phyloP scores from a whole-genome alignment of 2,329 filamentous ascomycete genomes.

The Paecilomyces niveus region DNA sequence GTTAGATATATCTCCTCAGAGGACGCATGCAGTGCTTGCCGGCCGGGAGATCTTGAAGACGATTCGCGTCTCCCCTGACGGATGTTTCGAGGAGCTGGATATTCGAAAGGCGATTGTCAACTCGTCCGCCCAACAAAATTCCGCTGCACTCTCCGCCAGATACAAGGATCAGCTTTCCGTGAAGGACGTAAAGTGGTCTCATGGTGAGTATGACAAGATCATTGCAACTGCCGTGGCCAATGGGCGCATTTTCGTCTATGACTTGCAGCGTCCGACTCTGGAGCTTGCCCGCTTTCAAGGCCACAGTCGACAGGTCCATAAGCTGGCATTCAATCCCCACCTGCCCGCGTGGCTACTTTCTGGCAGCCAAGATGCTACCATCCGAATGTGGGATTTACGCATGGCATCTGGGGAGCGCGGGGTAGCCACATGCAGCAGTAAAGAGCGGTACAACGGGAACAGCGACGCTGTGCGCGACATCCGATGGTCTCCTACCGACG shows the following conservation, averaged over 20 bases:
- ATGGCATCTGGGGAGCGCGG: slow-evolving; percentile 43
- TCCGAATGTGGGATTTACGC: slow-evolving; percentile 59
- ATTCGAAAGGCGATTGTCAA: slow-evolving; percentile 55
- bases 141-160: slow-evolving; percentile 37
- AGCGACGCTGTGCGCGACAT: slow-evolving; percentile 58
- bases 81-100: slow-evolving; percentile 57
- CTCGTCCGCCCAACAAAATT: slow-evolving; percentile 44
- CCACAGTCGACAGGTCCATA: slow-evolving; percentile 59
- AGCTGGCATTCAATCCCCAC: slow-evolving; percentile 58
- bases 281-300: slow-evolving; percentile 58
- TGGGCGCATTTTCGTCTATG: slow-evolving; percentile 59
- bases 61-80: slow-evolving; percentile 50
- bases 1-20: slow-evolving; percentile 56
- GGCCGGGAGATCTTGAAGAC: slow-evolving; percentile 62
- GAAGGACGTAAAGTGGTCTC: slow-evolving; percentile 62
- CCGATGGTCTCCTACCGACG: slow-evolving; percentile 58
- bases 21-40: slow-evolving; percentile 58
- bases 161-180: slow-evolving; percentile 55
- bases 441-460: slow-evolving; percentile 48
- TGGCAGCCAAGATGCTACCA: slow-evolving; percentile 58
- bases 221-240: slow-evolving; percentile 59
- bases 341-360: slow-evolving; percentile 54
- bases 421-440: slow-evolving; percentile 47
- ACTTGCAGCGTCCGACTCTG: slow-evolving; percentile 53
- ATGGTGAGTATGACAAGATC: slow-evolving; percentile 52